Evolutionary conservation across 306 rosid species (phyloP).

Genomic region (Alnus glutinosa): DNA sequence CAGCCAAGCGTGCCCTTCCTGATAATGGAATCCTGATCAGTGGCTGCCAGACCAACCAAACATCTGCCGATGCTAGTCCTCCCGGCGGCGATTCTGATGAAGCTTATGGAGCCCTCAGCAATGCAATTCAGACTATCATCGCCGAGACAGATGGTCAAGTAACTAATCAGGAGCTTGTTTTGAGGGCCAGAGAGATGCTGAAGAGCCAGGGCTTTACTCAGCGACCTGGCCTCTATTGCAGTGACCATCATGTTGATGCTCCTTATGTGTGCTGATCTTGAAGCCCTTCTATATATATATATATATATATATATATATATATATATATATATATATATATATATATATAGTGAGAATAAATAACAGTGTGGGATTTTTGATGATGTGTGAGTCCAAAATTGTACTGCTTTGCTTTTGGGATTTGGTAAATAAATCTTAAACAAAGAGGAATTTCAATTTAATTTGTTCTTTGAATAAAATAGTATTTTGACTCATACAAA

Average conservation of each 20-base stretch:
- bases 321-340: too few species aligned
- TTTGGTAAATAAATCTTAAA: conserved; percentile 26
- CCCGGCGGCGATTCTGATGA: conserved; percentile 42
- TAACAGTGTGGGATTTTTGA: not conserved
- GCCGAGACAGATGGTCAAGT: conserved; percentile 47
- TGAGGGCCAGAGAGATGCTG: conserved; percentile 53
- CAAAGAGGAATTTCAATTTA: conserved; percentile 41
- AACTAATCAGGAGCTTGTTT: conserved; percentile 56
- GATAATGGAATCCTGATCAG: conserved; percentile 67
- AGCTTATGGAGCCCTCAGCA: conserved; percentile 82
- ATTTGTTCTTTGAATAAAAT: conserved; percentile 34
- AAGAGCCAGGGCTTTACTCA: conserved; percentile 65
- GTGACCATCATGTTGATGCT: conserved; percentile 44
- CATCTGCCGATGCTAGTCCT: conserved; percentile 82
- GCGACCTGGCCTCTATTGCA: conserved; percentile 79
- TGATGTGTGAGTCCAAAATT: not conserved
- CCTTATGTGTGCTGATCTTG: conserved; percentile 43
- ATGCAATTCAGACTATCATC: conserved; percentile 60
- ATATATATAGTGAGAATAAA: not conserved
- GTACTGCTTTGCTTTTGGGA: not conserved
- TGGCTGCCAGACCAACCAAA: conserved; percentile 78
- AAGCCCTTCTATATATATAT: not conserved
- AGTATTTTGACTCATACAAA: conserved; percentile 40
- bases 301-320: not conserved
- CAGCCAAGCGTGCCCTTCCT: conserved; percentile 30